Evolutionary conservation across 768 basidiomycete species (phyloP), one percentile per base, ranked within the genome.

Genomic region (Chiua virens): DNA sequence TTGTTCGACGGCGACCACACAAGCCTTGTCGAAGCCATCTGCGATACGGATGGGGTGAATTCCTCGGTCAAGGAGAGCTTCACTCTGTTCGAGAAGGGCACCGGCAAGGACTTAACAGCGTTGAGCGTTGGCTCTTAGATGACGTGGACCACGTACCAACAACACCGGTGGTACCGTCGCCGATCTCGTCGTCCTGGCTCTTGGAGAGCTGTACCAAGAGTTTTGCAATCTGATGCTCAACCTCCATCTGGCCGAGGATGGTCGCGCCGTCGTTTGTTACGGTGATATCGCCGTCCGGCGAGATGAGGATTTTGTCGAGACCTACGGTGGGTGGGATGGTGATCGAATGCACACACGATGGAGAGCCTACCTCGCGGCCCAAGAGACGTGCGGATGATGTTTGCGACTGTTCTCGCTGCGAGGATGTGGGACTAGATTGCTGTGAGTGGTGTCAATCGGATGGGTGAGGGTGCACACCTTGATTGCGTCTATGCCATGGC

Each of bases 231-330:
- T 96, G 96, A 68, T 99, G 96, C 64, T 98, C 96, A 45, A 98
- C 95, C 70, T 97, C 92, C 94, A 99, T 98, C 76, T 98, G 96
- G 21, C 93, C 84, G 50, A 99, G 77, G 60, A 99, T 99, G 21
- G 97, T 99, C 7, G 97, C 97, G 44, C 97, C 97, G 72, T 99
- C 97, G 72, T 99, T 99, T 14, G 97, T 98, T 34, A 98, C 96
- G 28, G 95, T 98, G 64, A 99, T 98, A 63, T 99, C 97, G 43
- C 97, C 97, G 76, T 98, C 97, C 20, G 95, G 87, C 25, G 91
- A 92, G 59, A 94, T 92, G 61, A 94, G 80, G 63, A 94, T 92
- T 80, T 94, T 94, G 77, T 94, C 92, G 43, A 98, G 82, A 39
- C 96, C 93, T 96, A 6, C 28, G 14, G 17, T n/a, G 44, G 34